Base-by-base conservation (phyloP, 2,329 filamentous ascomycete species). In the Teratosphaeria nubilosa region DNA sequence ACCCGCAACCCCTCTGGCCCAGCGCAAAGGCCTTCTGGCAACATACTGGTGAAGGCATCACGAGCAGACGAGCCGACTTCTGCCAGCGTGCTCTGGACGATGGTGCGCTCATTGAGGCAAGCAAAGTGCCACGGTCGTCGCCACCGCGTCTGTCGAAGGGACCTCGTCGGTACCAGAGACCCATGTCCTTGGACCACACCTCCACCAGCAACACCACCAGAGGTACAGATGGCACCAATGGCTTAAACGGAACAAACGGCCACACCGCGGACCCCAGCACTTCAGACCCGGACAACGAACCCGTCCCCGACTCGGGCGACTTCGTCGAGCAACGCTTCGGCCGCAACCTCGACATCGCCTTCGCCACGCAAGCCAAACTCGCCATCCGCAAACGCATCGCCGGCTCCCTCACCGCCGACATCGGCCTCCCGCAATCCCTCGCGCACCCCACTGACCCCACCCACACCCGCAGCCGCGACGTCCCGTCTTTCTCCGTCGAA, bases 11-110 rank as follows among this genome's bases (percentile, higher is more conserved):
- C 13, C 75, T 84, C 20, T 91, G 86, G 66, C 75, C 83, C 4
- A 73, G 88, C 59, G 89, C 90, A n/a, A 97, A 96, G 73, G 83
- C 91, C 67, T 96, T 95, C 68, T 99, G 94, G 94, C 94, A 97
- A 72, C 94, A 99, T 72, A 88, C 89, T 0, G 94, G 94, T 22
- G 91, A 96, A 61, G 94, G 94, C 16, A 80, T 96, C 14, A 96
- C 91, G 0, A 96, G 91, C 71, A 86, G 94, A 54, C 84, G 91
- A 48, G 91, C 90, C 34, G 92, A 96, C 70, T 96, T 95, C 72
- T 96, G 89, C 69, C 84, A 91, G 60, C 78, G 81, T 50, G 80
- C 92, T 1, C 83, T 95, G 62, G 81, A 81, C 41, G 86, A 92
- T 61, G 85, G 85, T 0, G 77, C 88, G 50, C 76, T 89, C 54